Conservation (phyloP, 257 asterid genomes). For the Handroanthus guayacan region DNA sequence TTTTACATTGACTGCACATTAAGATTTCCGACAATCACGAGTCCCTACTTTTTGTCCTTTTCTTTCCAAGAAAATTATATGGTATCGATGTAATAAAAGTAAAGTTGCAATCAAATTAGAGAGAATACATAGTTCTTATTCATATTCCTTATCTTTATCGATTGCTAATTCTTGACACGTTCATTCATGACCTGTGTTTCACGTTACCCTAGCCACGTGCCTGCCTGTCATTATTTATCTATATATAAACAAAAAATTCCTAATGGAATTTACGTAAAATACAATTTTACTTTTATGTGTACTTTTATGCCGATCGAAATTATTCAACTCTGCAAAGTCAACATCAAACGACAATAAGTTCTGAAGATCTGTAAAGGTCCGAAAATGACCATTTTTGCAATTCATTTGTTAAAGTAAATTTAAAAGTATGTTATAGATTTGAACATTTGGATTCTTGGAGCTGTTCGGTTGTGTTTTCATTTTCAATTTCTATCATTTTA, state of each 20-base stretch:
- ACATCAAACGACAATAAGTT: neutral
- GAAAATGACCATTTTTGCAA: too few relatives aligned
- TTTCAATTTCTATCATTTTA: too few relatives aligned
- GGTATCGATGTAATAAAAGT: neutral
- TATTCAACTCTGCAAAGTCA: neutral
- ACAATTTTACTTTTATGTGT: neutral
- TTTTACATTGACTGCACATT: slow-evolving; percentile 29
- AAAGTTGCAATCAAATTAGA: slow-evolving; percentile 6
- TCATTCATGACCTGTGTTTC: neutral
- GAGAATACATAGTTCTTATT: neutral
- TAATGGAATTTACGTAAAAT: neutral
- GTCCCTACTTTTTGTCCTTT: slow-evolving; percentile 22
- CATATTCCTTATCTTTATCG: neutral
- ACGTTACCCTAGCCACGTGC: slow-evolving; percentile 11
- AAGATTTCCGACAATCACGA: slow-evolving; percentile 37
- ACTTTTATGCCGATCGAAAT: too few relatives aligned
- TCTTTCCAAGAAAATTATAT: slow-evolving; percentile 22
- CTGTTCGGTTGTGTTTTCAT: too few relatives aligned
- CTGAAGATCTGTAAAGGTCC: too few relatives aligned
- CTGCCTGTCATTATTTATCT: neutral
- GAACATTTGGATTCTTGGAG: too few relatives aligned
- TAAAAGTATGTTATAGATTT: too few relatives aligned
- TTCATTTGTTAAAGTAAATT: too few relatives aligned
- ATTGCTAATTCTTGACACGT: slow-evolving; percentile 14
- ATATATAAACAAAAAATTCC: neutral